Conservation (phyloP, 768 basidiomycete species). For the Mycena epipterygia region DNA sequence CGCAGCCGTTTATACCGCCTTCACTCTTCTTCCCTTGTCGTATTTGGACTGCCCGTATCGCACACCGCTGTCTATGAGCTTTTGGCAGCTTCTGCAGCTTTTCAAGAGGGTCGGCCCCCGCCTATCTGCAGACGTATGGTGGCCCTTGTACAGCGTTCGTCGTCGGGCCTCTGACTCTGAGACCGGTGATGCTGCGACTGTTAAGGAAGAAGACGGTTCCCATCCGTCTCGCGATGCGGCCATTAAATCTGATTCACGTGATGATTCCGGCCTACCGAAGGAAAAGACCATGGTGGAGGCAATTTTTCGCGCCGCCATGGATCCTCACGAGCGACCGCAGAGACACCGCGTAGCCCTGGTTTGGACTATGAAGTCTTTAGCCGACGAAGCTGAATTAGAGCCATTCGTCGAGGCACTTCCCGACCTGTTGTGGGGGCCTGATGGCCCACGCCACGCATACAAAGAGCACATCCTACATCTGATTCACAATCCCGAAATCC, state of each 20-base stretch:
- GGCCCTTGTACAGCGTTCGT: neutral
- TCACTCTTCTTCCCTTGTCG: constrained; percentile 29
- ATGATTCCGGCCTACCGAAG: neutral
- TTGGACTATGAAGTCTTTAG: constrained; percentile 23
- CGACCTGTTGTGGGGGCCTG: constrained; percentile 15
- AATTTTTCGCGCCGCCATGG: neutral
- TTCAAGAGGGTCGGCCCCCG: neutral
- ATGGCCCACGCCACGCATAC: constrained; percentile 8
- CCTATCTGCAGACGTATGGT: neutral
- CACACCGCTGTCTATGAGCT: constrained; percentile 15
- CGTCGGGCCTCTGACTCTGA: neutral
- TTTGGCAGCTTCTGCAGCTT: neutral
- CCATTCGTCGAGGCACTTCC: constrained; percentile 24
- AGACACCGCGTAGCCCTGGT: neutral
- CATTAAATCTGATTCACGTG: neutral
- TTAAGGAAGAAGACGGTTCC: neutral
- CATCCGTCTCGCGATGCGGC: neutral
- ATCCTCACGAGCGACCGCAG: neutral
- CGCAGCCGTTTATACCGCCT: constrained; percentile 14
- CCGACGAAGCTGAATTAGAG: constrained; percentile 19
- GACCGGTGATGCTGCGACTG: neutral
- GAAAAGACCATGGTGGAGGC: neutral
- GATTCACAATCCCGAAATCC: neutral
- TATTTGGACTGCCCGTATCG: constrained; percentile 30
- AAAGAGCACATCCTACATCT: neutral